These are phyloP conservation scores for Alternaria gaisen DNA, from an alignment of 2,329 filamentous ascomycete genomes.

Conservation along the genomic window DNA sequence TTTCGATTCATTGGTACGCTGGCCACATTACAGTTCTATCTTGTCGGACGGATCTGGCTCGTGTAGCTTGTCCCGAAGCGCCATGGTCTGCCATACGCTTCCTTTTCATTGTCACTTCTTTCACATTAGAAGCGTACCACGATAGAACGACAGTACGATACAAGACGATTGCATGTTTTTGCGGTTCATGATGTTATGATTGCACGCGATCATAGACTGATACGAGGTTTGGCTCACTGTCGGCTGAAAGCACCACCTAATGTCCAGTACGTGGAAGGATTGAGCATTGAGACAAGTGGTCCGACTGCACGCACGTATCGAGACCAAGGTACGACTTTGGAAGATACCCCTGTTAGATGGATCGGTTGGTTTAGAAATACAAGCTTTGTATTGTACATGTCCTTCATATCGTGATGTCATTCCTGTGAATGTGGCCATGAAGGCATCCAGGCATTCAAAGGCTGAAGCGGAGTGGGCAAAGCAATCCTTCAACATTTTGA, in stretches of 20 bases:
- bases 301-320: not conserved
- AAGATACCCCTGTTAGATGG: conserved; percentile 2
- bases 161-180: not conserved
- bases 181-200: not conserved
- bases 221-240: not conserved
- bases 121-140: not conserved
- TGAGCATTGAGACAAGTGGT: too few relatives aligned
- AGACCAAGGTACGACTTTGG: not conserved
- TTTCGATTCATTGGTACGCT: not conserved
- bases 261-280: not conserved
- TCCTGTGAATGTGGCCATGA: not conserved
- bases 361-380: conserved; percentile 7
- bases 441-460: not conserved
- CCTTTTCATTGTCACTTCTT: not conserved
- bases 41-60: not conserved
- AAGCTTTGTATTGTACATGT: conserved; percentile 29
- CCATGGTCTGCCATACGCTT: not conserved
- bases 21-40: not conserved
- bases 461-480: not conserved
- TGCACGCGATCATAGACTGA: not conserved
- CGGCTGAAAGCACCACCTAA: not conserved
- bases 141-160: conserved; percentile 2
- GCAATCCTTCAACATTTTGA: not conserved
- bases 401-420: not conserved
- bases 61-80: not conserved